phyloP scores from a whole-genome alignment of 2,329 filamentous ascomycete species.

The Arthrobotrys conoides region DNA sequence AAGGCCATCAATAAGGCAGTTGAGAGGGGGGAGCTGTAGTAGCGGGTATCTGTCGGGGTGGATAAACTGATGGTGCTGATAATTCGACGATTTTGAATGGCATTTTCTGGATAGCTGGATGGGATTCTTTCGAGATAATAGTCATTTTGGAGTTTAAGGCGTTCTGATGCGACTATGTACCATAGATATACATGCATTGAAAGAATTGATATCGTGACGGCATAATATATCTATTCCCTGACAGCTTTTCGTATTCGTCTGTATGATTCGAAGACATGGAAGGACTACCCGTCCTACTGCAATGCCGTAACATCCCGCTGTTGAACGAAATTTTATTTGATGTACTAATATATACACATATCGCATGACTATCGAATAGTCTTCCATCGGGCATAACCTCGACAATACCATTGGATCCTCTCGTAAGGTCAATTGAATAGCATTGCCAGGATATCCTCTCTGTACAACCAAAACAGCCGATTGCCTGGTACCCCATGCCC shows the following conservation, averaged over 20 bases:
- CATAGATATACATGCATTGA: slow-evolving; percentile 21
- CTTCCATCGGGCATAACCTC: not conserved
- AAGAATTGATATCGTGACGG: not conserved
- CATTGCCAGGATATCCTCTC: not conserved
- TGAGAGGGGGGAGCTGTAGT: slow-evolving; percentile 58
- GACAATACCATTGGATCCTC: too few species aligned
- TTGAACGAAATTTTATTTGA: slow-evolving; percentile 7
- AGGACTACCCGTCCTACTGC: too few species aligned
- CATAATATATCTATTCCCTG: not conserved
- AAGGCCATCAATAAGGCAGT: slow-evolving; percentile 70
- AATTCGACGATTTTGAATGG: not conserved
- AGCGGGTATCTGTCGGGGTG: not conserved
- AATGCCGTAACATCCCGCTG: not conserved
- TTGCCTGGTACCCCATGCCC: not conserved
- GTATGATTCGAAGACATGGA: not conserved
- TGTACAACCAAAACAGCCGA: slow-evolving; percentile 18
- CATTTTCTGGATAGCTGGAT: slow-evolving; percentile 6
- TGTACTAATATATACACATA: slow-evolving; percentile 33
- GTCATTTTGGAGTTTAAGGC: slow-evolving; percentile 12
- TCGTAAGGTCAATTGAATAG: too few species aligned
- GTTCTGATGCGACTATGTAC: slow-evolving; percentile 11
- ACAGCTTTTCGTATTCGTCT: too few species aligned
- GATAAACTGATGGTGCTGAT: too few species aligned
- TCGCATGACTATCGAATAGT: not conserved
- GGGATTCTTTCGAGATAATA: slow-evolving; percentile 6